These are phyloP conservation scores for Penicillium sp. DNA, from an alignment of 2,329 filamentous ascomycete species.

Conservation along the genomic window DNA sequence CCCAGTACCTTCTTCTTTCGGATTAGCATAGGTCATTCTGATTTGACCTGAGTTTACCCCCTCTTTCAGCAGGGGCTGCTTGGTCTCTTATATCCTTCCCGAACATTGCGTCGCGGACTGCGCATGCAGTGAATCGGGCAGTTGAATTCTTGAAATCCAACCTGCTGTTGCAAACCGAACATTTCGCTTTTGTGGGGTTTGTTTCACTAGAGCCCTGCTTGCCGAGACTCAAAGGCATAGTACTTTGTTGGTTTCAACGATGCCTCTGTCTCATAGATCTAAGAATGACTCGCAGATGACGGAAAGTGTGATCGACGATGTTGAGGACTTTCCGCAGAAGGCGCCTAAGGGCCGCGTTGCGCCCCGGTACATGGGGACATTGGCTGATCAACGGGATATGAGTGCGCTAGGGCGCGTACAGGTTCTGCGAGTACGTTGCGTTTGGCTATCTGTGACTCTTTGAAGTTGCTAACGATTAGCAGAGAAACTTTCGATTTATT, in stretches of 20 bases:
- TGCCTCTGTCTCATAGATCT: constrained; percentile 9
- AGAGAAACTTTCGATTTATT: constrained; percentile 48
- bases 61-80: neutral
- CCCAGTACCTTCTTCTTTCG: constrained; percentile 17
- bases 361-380: constrained; percentile 38
- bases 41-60: neutral
- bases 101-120: neutral
- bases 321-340: constrained; percentile 21
- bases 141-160: neutral
- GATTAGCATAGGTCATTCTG: neutral
- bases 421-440: constrained; percentile 38
- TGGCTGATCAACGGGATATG: constrained; percentile 40
- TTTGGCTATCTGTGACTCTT: neutral
- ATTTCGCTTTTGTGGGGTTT: neutral
- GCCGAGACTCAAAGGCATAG: neutral
- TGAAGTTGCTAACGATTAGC: constrained; percentile 1
- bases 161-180: neutral
- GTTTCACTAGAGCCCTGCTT: neutral
- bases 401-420: constrained; percentile 39
- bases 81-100: neutral
- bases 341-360: constrained; percentile 30
- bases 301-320: constrained; percentile 9
- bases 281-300: constrained; percentile 17
- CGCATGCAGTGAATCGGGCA: neutral
- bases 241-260: neutral